phyloP scores from a whole-genome alignment of 2,329 filamentous ascomycete genomes.

The Talaromyces rugulosus region DNA sequence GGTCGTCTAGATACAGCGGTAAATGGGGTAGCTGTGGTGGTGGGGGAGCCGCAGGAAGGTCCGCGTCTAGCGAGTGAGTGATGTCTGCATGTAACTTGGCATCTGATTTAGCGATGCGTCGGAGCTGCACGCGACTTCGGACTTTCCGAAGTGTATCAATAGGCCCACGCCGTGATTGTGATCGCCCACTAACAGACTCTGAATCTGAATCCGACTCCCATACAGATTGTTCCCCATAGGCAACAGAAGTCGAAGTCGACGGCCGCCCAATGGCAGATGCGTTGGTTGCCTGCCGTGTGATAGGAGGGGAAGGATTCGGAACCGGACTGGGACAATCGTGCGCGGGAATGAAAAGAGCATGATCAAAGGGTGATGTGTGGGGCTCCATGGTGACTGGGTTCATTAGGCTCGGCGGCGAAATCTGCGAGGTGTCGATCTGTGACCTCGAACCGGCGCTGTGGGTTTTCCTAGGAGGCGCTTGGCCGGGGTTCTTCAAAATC shows the following conservation, averaged over 20 bases:
- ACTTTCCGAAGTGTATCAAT: slow-evolving; percentile 39
- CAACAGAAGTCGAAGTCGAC: slow-evolving; percentile 31
- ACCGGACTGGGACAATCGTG: slow-evolving; percentile 34
- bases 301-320: slow-evolving; percentile 27
- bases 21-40: not conserved
- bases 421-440: slow-evolving; percentile 35
- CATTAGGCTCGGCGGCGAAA: slow-evolving; percentile 34
- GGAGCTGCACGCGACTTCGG: slow-evolving; percentile 35
- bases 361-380: slow-evolving; percentile 35
- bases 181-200: slow-evolving; percentile 31
- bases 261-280: slow-evolving; percentile 26
- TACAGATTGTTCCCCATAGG: slow-evolving; percentile 33
- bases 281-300: slow-evolving; percentile 25
- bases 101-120: slow-evolving; percentile 32
- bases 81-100: slow-evolving; percentile 27
- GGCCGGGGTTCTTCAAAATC: slow-evolving; percentile 20
- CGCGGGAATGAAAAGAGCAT: slow-evolving; percentile 37
- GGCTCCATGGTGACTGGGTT: slow-evolving; percentile 37
- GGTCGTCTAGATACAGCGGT: slow-evolving; percentile 1
- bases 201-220: slow-evolving; percentile 39
- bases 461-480: slow-evolving; percentile 20
- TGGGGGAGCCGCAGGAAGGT: not conserved
- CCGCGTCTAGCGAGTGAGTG: slow-evolving; percentile 8
- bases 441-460: slow-evolving; percentile 21
- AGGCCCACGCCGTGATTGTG: slow-evolving; percentile 29